Evolutionary conservation across 192 early-diverging fungal genomes (phyloP), one percentile per base, ranked within the genome.

Genomic region (Phlyctochytrium arcticum): DNA sequence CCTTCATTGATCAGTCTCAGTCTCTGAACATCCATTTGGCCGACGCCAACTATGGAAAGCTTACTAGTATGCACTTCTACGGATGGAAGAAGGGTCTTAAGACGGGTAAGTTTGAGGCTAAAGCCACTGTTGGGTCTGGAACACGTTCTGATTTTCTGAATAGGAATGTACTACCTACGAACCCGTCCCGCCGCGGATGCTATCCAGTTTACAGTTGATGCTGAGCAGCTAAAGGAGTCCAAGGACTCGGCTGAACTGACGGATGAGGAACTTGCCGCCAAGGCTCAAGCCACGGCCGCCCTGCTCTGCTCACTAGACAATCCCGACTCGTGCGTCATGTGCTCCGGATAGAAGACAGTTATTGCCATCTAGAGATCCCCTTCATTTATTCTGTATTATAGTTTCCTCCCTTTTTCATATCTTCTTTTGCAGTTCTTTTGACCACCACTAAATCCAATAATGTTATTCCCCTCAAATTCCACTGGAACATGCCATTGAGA

Each of bases 41-140:
- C n/a, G 91, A 92, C 49, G 85, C 93, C 8, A 94, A 90, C 73
- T 95, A 88, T 77, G 91, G 89, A 71, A 95, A 93, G 75, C 80
- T 98, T 61, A 94, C 96, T 6, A 85, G 81, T 34, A 98, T 98
- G 96, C 94, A 97, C 76, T 97, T 98, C 67, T 95, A 97, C 73
- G 96, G 91, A 12, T 97, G 96, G 94, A 91, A 92, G 80, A 88
- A 89, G 77, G 96, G 96, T 3, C 81, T 98, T 19, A 98, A 98
- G 88, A 98, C 96, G 6, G 96, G 64, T 66, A 36, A 24, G 64
- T 54, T n/a, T 39, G 6, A n/a, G 21, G 3, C 32, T 53, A 12
- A n/a, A 53, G 17, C 19, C 4, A 0, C 17, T 53, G 50, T 53
- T 30, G 17, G n/a, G 19, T 21, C 19, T 53, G 2, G 50, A 30